Evolutionary conservation across 768 basidiomycete species (phyloP).

Genomic region (Phylloporus rhodoxanthus): DNA sequence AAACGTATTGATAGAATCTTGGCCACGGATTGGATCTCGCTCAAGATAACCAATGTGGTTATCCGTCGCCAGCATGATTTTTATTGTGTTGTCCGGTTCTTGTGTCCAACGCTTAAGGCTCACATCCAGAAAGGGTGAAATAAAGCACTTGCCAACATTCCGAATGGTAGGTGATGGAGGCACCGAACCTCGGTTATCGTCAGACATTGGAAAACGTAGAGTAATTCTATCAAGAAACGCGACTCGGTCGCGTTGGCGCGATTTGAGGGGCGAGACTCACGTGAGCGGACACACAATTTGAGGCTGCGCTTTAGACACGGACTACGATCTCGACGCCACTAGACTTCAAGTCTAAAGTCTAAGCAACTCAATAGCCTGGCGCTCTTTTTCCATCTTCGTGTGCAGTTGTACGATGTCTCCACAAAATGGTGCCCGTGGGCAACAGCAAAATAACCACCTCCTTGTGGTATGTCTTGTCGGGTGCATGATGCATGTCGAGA

Average conservation of each 20-base stretch:
- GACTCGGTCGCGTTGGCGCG: conserved; percentile 6
- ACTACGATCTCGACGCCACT: not conserved
- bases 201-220: conserved; percentile 27
- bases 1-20: conserved; percentile 95
- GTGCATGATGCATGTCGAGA: not conserved
- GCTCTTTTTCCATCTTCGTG: not conserved
- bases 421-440: conserved; percentile 23
- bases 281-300: conserved; percentile 8
- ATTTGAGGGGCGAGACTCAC: conserved; percentile 6
- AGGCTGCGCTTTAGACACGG: conserved; percentile 9
- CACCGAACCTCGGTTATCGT: conserved; percentile 19
- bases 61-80: conserved; percentile 88
- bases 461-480: conserved; percentile 26
- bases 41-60: conserved; percentile 95
- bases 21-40: conserved; percentile 88
- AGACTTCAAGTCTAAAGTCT: not conserved
- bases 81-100: conserved; percentile 66
- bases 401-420: conserved; percentile 18
- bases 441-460: conserved; percentile 29
- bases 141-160: conserved; percentile 33
- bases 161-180: conserved; percentile 33
- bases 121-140: not conserved
- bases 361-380: not conserved
- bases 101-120: conserved; percentile 2
- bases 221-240: no score